Base-by-base conservation (phyloP, 257 asterid genomes). In the Hygrophila difformis region DNA sequence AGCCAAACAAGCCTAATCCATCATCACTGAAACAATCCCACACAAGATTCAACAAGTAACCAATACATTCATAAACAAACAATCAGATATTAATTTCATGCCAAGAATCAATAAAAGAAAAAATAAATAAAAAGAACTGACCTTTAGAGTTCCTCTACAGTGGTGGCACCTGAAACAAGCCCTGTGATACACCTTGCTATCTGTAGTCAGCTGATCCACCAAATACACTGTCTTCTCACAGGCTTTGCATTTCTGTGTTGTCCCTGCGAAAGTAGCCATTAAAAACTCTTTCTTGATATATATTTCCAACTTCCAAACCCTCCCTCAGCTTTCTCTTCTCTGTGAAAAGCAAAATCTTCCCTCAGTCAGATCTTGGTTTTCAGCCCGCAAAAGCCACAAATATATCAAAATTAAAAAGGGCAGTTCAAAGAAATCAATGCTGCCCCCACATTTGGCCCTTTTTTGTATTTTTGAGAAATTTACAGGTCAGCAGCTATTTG, bases 91-190 rank as follows among this genome's bases (percentile, higher is more conserved):
- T 7, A 13, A 10, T 12, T 19, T 16, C 18, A n/a, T 8, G 7
- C 21, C 24, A 3, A 47, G 14, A 5, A 4, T 4, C 38, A 4
- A 41, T 2, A 17, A 14, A 12, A 12, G 9, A 12, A 3, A 3
- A 34, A 35, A 55, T 20, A 4, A 14, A 35, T 13, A 24, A 49
- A 39, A 39, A 36, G 6, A 10, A 17, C 53, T 20, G 3, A 73
- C 93, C 88, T 81, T 81, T 49, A 81, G 88, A 34, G 93, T 81
- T 38, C 88, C 80, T 59, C 61, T 81, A 62, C 93, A 78, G 42
- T 81, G 93, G 67, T 75, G 77, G 59, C 93, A 81, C 61, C 88
- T 75, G 29, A 81, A 81, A 58, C 93, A 81, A 57, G 88, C 72
- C 67, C 61, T 81, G 67, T 81, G 93, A 70, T 77, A 77, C 9